Percentiles rank a stretch among this genome's conserved stretches.
Conservation (phyloP, 352 stramenopile genomes). For the Phytopythium aichiense region DNA sequence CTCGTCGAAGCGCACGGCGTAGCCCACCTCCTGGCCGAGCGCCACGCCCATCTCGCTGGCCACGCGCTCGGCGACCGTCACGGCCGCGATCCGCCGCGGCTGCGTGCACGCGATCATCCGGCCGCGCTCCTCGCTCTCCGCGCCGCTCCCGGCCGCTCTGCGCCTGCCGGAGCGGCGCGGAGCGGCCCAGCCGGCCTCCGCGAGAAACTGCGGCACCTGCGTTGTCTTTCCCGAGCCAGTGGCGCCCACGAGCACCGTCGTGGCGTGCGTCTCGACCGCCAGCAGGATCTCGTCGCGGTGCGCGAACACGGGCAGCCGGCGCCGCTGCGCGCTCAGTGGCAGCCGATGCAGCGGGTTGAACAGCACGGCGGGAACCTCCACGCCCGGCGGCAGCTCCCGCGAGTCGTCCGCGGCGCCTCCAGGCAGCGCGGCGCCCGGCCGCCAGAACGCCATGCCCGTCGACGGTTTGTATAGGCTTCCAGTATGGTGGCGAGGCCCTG, state of each 20-base stretch:
- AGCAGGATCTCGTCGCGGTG: constrained; percentile 90
- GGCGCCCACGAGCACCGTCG: constrained; percentile 91
- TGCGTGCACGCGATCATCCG: constrained; percentile 90
- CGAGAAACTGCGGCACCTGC: constrained; percentile 90
- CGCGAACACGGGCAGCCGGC: constrained; percentile 82
- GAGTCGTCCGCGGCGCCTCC: constrained; percentile 26
- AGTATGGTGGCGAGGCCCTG: not conserved
- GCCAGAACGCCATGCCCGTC: constrained; percentile 58
- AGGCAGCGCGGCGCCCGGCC: constrained; percentile 41
- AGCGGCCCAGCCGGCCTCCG: constrained; percentile 85
- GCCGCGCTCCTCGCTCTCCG: constrained; percentile 6
- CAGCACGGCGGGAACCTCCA: constrained; percentile 36
- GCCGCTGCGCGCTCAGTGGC: constrained; percentile 47
- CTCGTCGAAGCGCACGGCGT: constrained; percentile 99
- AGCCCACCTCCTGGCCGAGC: constrained; percentile 94
- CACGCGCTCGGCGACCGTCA: constrained; percentile 97
- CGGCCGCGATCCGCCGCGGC: constrained; percentile 94
- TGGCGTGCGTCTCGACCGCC: constrained; percentile 81
- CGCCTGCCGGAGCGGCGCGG: constrained; percentile 6
- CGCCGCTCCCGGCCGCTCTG: not conserved
- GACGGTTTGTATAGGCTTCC: not conserved
- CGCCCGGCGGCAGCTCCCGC: constrained; percentile 27
- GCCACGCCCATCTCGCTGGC: constrained; percentile 95
- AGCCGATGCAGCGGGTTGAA: constrained; percentile 67
- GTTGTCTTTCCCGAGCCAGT: constrained; percentile 93